Conservation (phyloP, 441 rosid species). For the Croton laevigatus region DNA sequence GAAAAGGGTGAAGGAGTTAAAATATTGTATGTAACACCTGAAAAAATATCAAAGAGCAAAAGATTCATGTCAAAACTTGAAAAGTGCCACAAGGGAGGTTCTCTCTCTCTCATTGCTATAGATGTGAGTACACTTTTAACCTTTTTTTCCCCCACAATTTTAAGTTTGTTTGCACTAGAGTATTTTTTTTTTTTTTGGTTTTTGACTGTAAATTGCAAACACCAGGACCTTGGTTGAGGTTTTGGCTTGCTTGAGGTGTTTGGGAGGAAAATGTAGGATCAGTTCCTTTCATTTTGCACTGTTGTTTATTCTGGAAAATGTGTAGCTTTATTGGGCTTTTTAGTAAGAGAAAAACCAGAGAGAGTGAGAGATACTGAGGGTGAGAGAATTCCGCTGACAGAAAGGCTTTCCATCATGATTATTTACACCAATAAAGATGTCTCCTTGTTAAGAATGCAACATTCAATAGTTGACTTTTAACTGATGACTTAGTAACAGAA, state of each 20-base stretch:
- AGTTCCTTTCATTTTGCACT: background rate
- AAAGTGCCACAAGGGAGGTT: conserved; percentile 74
- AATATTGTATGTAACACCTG: conserved; percentile 90
- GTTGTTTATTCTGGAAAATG: background rate
- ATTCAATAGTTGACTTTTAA: too few relatives aligned
- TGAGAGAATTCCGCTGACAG: background rate
- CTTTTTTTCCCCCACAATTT: background rate
- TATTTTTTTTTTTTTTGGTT: background rate
- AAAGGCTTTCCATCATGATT: background rate
- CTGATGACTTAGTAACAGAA: too few relatives aligned
- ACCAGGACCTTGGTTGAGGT: background rate
- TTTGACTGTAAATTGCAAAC: background rate
- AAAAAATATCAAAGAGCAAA: conserved; percentile 96
- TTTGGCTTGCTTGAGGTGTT: background rate
- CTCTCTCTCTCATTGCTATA: conserved; percentile 78
- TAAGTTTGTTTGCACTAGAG: background rate
- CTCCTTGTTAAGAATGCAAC: background rate
- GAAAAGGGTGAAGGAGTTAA: conserved; percentile 92
- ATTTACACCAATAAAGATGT: background rate
- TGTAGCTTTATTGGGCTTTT: background rate
- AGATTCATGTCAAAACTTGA: conserved; percentile 98
- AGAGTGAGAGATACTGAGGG: background rate
- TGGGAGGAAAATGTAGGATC: background rate
- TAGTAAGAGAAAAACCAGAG: background rate
- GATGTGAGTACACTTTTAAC: conserved; percentile 57